phyloP scores from a whole-genome alignment of 441 rosid genomes.

The Arabidopsis hybrid region DNA sequence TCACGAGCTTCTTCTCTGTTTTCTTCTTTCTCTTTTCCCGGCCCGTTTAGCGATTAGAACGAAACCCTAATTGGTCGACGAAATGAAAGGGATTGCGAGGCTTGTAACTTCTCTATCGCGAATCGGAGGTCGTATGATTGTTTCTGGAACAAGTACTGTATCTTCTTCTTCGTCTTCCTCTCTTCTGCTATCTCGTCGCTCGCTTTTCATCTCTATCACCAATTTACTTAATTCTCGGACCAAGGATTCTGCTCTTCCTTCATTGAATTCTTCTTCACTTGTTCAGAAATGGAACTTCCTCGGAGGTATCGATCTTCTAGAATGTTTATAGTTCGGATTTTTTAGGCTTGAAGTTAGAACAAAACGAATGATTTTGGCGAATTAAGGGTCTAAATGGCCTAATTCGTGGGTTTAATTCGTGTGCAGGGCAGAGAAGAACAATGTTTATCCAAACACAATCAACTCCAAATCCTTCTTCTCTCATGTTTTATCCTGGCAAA shows the following conservation, averaged over 20 bases:
- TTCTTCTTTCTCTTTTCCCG: background rate
- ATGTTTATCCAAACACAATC: slow-evolving; percentile 95
- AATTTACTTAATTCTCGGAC: slow-evolving; percentile 11
- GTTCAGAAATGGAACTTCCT: slow-evolving; percentile 52
- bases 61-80: slow-evolving; percentile 6
- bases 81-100: slow-evolving; percentile 40
- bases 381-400: slow-evolving; percentile 1
- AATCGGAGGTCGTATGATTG: slow-evolving; percentile 24
- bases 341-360: background rate
- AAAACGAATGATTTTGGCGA: background rate
- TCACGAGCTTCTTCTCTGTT: background rate
- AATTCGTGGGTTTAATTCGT: background rate
- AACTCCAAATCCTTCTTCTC: slow-evolving; percentile 89
- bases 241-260: slow-evolving; percentile 13
- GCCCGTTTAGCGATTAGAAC: slow-evolving; percentile 1
- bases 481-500: slow-evolving; percentile 95
- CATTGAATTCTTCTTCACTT: slow-evolving; percentile 42
- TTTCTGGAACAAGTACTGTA: slow-evolving; percentile 9
- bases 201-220: slow-evolving; percentile 45
- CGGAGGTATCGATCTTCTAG: slow-evolving; percentile 51
- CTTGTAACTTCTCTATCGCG: slow-evolving; percentile 34
- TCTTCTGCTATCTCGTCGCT: slow-evolving; percentile 48
- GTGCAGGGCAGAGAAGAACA: slow-evolving; percentile 84
- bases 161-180: slow-evolving; percentile 27
- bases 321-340: background rate